phyloP scores from a whole-genome alignment of 1,284 basidiomycete genomes.

The Anthracocystis setariae region DNA sequence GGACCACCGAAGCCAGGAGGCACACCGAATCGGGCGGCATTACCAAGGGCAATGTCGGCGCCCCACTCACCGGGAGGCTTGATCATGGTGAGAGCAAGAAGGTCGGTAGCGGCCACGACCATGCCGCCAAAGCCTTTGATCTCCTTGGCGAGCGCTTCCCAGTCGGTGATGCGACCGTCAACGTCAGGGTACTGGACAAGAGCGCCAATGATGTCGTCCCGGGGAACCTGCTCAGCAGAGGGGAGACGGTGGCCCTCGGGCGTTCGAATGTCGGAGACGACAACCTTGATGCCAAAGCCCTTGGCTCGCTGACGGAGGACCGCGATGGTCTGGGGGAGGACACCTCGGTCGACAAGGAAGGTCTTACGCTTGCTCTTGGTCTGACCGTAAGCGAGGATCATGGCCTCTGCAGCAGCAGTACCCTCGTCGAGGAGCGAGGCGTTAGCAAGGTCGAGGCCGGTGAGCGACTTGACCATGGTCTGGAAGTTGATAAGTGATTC shows the following conservation, averaged over 20 bases:
- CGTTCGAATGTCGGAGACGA: conserved; percentile 53
- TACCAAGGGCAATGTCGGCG: conserved; percentile 93
- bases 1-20: conserved; percentile 70
- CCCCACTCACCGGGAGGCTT: conserved; percentile 99
- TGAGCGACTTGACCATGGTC: conserved; percentile 94
- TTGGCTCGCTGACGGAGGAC: conserved; percentile 64
- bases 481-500: conserved; percentile 98
- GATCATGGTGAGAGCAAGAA: conserved; percentile 90
- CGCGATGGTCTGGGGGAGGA: conserved; percentile 65
- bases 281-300: conserved; percentile 65
- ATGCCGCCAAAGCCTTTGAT: conserved; percentile 82
- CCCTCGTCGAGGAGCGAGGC: conserved; percentile 66
- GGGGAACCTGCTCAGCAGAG: conserved; percentile 52
- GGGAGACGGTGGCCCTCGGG: conserved; percentile 56
- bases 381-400: conserved; percentile 62
- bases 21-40: conserved; percentile 89
- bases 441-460: conserved; percentile 82
- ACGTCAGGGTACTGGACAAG: conserved; percentile 84
- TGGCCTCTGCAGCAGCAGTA: conserved; percentile 66
- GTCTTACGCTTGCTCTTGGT: conserved; percentile 60
- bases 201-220: conserved; percentile 77
- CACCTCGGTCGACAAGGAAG: conserved; percentile 64
- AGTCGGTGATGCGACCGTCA: conserved; percentile 85
- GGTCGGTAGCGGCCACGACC: conserved; percentile 87
- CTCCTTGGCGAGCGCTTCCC: conserved; percentile 75